Percentiles rank a stretch among this genome's conserved stretches.
These are phyloP conservation scores for Bolboschoenus planiculmis DNA, from an alignment of 176 grass and related monocot genomes.

Conservation along the genomic window DNA sequence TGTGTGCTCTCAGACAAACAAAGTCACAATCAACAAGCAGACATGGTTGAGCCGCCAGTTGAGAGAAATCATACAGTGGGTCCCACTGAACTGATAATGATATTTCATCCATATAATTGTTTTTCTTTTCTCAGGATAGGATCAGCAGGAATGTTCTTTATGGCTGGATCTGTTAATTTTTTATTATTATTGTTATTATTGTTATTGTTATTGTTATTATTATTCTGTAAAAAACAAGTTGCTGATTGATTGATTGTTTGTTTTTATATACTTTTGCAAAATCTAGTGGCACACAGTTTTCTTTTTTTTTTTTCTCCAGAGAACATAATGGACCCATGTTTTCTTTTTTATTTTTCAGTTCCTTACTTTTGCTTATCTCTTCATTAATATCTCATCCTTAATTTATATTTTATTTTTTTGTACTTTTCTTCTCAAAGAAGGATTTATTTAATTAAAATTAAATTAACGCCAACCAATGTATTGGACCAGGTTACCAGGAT, in stretches of 20 bases:
- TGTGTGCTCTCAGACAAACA: too few relatives aligned
- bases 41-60: not conserved
- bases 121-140: too few relatives aligned
- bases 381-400: not conserved
- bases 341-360: not conserved
- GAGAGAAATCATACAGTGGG: not conserved
- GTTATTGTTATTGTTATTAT: too few relatives aligned
- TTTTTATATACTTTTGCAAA: not conserved
- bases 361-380: not conserved
- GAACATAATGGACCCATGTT: too few relatives aligned
- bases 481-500: too few relatives aligned
- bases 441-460: not conserved
- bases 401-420: not conserved
- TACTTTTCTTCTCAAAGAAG: not conserved
- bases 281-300: not conserved
- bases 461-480: not conserved
- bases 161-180: not conserved
- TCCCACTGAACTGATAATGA: not conserved
- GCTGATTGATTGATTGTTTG: not conserved
- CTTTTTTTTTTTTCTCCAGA: not conserved
- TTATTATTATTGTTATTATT: too few relatives aligned
- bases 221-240: not conserved
- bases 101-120: too few relatives aligned
- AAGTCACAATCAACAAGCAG: not conserved
- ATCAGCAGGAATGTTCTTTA: not conserved